Evolutionary conservation across 2,329 filamentous ascomycete genomes (phyloP).

Genomic region (Macrophomina phaseolina): DNA sequence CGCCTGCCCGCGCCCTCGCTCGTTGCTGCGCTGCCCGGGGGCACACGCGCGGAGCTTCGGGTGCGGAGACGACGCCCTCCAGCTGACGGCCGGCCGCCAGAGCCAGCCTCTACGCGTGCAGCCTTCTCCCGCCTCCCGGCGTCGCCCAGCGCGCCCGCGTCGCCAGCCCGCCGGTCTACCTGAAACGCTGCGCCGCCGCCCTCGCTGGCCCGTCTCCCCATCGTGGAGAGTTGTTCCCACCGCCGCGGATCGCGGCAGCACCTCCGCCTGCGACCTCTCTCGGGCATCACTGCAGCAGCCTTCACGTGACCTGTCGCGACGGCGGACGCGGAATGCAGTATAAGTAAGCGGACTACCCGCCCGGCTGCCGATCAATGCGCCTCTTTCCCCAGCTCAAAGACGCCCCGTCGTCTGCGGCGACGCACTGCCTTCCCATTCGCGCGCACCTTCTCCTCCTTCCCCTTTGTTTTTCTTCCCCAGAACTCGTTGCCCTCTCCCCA

Average conservation of each 20-base stretch:
- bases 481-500: not conserved
- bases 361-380: conserved; percentile 18
- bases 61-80: conserved; percentile 14
- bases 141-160: not conserved
- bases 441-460: not conserved
- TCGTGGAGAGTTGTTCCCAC: not conserved
- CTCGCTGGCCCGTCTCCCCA: not conserved
- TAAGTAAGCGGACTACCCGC: conserved; percentile 17
- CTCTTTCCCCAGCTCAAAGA: conserved; percentile 11
- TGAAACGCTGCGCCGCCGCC: conserved; percentile 16
- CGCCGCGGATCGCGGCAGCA: not conserved
- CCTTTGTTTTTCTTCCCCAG: conserved; percentile 12
- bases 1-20: not conserved
- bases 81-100: conserved; percentile 3
- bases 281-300: conserved; percentile 19
- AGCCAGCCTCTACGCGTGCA: conserved; percentile 14
- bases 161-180: conserved; percentile 5
- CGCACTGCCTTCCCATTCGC: conserved; percentile 18
- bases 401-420: conserved; percentile 1
- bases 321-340: conserved; percentile 16
- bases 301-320: not conserved
- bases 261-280: not conserved
- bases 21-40: not conserved
- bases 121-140: not conserved
- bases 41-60: conserved; percentile 12